phyloP scores from a whole-genome alignment of 495 filamentous ascomycete genomes.

The Lasiosphaeria miniovina region DNA sequence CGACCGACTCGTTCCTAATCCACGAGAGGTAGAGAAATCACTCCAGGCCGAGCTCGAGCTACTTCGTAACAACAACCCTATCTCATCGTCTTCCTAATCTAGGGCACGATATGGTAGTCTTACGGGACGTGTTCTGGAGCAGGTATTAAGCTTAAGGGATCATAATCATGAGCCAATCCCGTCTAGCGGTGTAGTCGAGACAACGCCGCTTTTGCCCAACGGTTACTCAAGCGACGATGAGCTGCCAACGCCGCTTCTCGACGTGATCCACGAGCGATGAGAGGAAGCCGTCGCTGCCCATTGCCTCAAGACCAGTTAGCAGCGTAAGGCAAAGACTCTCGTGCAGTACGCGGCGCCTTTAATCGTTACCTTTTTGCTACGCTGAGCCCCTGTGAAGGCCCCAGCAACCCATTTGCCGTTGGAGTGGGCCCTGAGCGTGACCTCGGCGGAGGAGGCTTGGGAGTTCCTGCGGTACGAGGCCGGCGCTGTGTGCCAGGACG shows the following conservation, averaged over 20 bases:
- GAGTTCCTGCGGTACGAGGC: too few species aligned
- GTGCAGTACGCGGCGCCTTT: slow-evolving; percentile 55
- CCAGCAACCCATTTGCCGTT: too few species aligned
- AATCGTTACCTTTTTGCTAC: slow-evolving; percentile 65
- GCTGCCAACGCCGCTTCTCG: slow-evolving; percentile 12
- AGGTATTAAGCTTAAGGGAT: slow-evolving; percentile 41
- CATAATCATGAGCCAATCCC: slow-evolving; percentile 48
- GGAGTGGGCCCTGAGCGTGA: too few species aligned
- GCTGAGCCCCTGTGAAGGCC: too few species aligned
- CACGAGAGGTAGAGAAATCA: slow-evolving; percentile 46
- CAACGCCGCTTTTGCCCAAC: slow-evolving; percentile 32
- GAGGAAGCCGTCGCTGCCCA: slow-evolving; percentile 71
- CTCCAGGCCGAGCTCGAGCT: slow-evolving; percentile 70
- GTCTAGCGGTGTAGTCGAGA: slow-evolving; percentile 38
- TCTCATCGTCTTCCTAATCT: slow-evolving; percentile 45
- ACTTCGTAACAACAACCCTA: slow-evolving; percentile 71
- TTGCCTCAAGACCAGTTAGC: slow-evolving; percentile 77
- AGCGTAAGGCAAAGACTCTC: slow-evolving; percentile 68
- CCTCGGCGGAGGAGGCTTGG: too few species aligned
- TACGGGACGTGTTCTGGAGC: slow-evolving; percentile 30
- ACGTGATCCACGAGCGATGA: slow-evolving; percentile 49
- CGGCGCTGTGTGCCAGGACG: too few species aligned
- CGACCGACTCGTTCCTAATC: slow-evolving; percentile 60
- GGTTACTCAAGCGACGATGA: neutral
- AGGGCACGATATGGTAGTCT: slow-evolving; percentile 12